Conservation (phyloP, 495 filamentous ascomycete species). For the Aspergillus steynii region DNA sequence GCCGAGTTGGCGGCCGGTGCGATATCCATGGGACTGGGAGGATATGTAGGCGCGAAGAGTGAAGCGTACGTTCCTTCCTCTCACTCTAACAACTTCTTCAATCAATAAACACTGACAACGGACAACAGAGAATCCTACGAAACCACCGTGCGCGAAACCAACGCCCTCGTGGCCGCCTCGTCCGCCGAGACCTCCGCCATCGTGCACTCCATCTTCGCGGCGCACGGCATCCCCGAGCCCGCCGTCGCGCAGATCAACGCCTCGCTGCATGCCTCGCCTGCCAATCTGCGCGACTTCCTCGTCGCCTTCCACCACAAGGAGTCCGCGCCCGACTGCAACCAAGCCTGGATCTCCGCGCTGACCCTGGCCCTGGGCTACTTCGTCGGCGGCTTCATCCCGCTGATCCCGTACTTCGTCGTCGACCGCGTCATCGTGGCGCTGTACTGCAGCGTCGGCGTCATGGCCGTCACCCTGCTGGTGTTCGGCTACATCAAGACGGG, state of each 20-base stretch:
- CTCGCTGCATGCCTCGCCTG: conserved; percentile 46
- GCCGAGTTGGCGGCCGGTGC: conserved; percentile 58
- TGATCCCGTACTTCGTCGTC: conserved; percentile 73
- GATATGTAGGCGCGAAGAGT: conserved; percentile 66
- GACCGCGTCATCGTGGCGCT: conserved; percentile 57
- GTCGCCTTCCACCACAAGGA: conserved; percentile 57
- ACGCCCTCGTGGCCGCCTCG: conserved; percentile 38
- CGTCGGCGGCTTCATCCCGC: conserved; percentile 68
- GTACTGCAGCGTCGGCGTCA: conserved; percentile 66
- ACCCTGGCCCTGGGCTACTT: conserved; percentile 73
- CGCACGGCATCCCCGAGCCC: conserved; percentile 46
- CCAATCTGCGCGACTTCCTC: conserved; percentile 56
- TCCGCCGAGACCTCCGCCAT: conserved; percentile 41
- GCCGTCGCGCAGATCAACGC: conserved; percentile 44
- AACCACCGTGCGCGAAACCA: conserved; percentile 46
- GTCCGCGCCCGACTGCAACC: conserved; percentile 49
- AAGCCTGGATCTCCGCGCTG: conserved; percentile 57
- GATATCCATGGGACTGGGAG: conserved; percentile 58
- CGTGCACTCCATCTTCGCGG: conserved; percentile 51
- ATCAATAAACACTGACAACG: conserved; percentile 5
- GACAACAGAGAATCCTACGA: conserved; percentile 48
- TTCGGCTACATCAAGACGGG: conserved; percentile 75
- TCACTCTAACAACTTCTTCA: conserved; percentile 4
- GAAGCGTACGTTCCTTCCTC: conserved; percentile 55
- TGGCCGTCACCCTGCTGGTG: conserved; percentile 63